phyloP scores from a whole-genome alignment of 768 basidiomycete genomes.

The Leucocoprinus leucothites region DNA sequence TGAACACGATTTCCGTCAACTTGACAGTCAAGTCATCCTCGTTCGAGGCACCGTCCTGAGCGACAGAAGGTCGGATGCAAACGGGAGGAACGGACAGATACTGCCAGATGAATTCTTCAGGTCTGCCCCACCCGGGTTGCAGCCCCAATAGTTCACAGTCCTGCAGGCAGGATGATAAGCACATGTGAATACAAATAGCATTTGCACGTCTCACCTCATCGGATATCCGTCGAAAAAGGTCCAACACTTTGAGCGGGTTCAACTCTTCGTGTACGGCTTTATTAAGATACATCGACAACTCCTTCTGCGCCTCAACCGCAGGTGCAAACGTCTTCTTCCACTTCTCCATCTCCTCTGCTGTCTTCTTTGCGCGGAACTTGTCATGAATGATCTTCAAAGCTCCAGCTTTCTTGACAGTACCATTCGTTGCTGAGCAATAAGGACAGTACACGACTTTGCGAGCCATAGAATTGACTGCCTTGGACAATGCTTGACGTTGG shows the following conservation, averaged over 20 bases:
- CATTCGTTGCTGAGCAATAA: slow-evolving; percentile 91
- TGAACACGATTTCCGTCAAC: slow-evolving; percentile 93
- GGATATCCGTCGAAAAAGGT: slow-evolving; percentile 88
- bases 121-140: slow-evolving; percentile 83
- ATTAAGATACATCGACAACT: slow-evolving; percentile 77
- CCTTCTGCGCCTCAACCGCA: slow-evolving; percentile 85
- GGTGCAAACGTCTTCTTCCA: slow-evolving; percentile 80
- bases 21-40: slow-evolving; percentile 99
- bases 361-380: slow-evolving; percentile 94
- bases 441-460: slow-evolving; percentile 92
- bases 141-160: slow-evolving; percentile 95
- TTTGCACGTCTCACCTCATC: slow-evolving; percentile 60
- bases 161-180: slow-evolving; percentile 32
- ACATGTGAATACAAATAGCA: neutral
- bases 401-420: slow-evolving; percentile 93
- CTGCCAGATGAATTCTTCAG: slow-evolving; percentile 98
- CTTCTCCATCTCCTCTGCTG: slow-evolving; percentile 81
- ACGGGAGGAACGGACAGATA: slow-evolving; percentile 98
- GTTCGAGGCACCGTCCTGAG: slow-evolving; percentile 96
- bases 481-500: slow-evolving; percentile 76
- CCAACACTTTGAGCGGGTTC: slow-evolving; percentile 90
- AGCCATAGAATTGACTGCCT: slow-evolving; percentile 81
- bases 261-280: slow-evolving; percentile 91
- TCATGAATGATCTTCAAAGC: slow-evolving; percentile 97
- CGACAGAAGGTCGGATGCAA: slow-evolving; percentile 95